phyloP scores from a whole-genome alignment of 2,329 filamentous ascomycete genomes.

The Lachnellula subtilissima region DNA sequence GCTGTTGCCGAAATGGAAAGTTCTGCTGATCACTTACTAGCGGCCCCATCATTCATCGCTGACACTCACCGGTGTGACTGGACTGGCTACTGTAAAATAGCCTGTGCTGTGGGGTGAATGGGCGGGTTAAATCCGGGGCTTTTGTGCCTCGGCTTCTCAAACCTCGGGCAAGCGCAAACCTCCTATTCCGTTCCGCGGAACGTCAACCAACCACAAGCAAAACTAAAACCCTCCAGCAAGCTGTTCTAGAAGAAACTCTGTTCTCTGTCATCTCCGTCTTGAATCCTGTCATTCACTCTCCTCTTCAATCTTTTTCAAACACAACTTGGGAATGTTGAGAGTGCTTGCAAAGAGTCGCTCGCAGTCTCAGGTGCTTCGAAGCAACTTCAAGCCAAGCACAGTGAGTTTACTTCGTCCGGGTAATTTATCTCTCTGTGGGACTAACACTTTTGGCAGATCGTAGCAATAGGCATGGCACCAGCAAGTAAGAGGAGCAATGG shows the following conservation, averaged over 20 bases:
- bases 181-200: neutral
- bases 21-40: neutral
- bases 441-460: slow-evolving; percentile 22
- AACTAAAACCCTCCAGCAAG: slow-evolving; percentile 2
- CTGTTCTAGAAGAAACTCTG: neutral
- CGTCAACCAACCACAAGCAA: slow-evolving; percentile 14
- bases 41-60: too few species aligned
- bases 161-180: slow-evolving; percentile 4
- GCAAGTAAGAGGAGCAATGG: slow-evolving; percentile 51
- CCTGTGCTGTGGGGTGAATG: too few species aligned
- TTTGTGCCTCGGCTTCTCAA: neutral
- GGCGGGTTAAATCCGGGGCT: too few species aligned
- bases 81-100: too few species aligned
- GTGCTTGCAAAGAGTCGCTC: slow-evolving; percentile 29
- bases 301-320: slow-evolving; percentile 7
- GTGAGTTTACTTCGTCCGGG: slow-evolving; percentile 17
- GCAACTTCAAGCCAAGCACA: slow-evolving; percentile 25
- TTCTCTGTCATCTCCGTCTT: too few species aligned
- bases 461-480: slow-evolving; percentile 47
- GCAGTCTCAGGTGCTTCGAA: slow-evolving; percentile 30
- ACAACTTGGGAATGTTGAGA: slow-evolving; percentile 31
- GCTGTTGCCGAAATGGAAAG: neutral
- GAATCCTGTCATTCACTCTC: neutral
- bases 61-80: too few species aligned
- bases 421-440: neutral